Percentiles rank a stretch among this genome's conserved stretches.
These are phyloP conservation scores for Porodaedalea pini DNA, from an alignment of 1,284 basidiomycete species.

Conservation along the genomic window DNA sequence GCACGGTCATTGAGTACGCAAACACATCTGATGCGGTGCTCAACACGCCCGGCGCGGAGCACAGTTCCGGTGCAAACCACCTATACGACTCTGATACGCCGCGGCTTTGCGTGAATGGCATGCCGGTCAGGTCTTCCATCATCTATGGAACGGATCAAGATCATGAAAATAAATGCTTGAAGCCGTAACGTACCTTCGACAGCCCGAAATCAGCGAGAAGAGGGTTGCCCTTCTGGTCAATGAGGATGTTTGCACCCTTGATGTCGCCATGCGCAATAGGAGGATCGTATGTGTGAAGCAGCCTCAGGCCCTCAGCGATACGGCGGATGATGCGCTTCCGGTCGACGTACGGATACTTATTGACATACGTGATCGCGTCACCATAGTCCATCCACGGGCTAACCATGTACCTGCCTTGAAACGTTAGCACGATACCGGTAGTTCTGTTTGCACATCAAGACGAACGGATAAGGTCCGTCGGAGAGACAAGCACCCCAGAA, in stretches of 20 bases:
- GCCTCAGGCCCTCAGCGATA: slow-evolving; percentile 42
- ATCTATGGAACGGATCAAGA: slow-evolving; percentile 33
- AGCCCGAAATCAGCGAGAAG: slow-evolving; percentile 58
- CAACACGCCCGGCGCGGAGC: slow-evolving; percentile 43
- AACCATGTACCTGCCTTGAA: slow-evolving; percentile 44
- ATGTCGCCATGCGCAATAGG: slow-evolving; percentile 53
- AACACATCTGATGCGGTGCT: slow-evolving; percentile 50
- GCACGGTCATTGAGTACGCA: slow-evolving; percentile 50
- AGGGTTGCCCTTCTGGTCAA: slow-evolving; percentile 43
- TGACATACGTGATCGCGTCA: slow-evolving; percentile 46
- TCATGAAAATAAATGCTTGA: background rate
- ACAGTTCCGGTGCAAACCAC: slow-evolving; percentile 56
- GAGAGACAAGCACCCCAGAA: slow-evolving; percentile 52
- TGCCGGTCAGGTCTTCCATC: slow-evolving; percentile 51
- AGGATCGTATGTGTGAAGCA: slow-evolving; percentile 47
- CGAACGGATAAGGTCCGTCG: slow-evolving; percentile 51
- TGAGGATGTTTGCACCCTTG: slow-evolving; percentile 49
- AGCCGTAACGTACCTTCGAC: slow-evolving; percentile 17
- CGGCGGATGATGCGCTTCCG: slow-evolving; percentile 41
- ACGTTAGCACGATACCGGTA: background rate
- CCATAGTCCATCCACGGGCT: slow-evolving; percentile 55
- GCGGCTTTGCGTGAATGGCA: slow-evolving; percentile 50
- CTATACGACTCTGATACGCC: slow-evolving; percentile 45
- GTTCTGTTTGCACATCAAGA: slow-evolving; percentile 2
- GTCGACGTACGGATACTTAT: slow-evolving; percentile 34